These are phyloP conservation scores for Xylariaceae sp. DNA, from an alignment of 2,329 filamentous ascomycete genomes.

Conservation along the genomic window DNA sequence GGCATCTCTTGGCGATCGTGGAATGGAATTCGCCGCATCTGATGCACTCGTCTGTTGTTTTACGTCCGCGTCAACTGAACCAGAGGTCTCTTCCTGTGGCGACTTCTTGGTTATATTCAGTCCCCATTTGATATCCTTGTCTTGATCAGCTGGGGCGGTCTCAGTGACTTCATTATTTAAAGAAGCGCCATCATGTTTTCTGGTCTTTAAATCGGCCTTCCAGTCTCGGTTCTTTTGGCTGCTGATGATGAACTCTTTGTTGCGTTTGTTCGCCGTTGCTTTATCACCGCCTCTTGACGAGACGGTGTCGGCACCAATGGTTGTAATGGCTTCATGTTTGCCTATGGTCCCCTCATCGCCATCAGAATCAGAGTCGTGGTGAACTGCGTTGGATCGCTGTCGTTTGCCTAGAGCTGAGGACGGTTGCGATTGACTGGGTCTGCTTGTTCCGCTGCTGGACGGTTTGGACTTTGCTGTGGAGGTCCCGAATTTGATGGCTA, in stretches of 20 bases:
- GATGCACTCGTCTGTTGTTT: background rate
- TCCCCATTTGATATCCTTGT: constrained; percentile 37
- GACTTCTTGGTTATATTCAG: constrained; percentile 33
- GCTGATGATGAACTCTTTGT: constrained; percentile 26
- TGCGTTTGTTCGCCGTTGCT: constrained; percentile 15
- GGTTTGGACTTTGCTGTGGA: constrained; percentile 28
- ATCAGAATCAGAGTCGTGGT: constrained; percentile 41
- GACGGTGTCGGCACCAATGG: constrained; percentile 29
- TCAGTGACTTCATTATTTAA: constrained; percentile 16
- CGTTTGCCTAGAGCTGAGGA: constrained; percentile 47
- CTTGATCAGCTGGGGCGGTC: constrained; percentile 30
- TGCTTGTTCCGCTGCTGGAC: constrained; percentile 29
- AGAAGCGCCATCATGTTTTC: constrained; percentile 14
- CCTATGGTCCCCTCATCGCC: constrained; percentile 31
- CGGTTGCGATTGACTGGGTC: constrained; percentile 29
- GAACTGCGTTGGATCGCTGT: constrained; percentile 39
- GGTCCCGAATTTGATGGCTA: constrained; percentile 46
- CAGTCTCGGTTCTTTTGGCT: constrained; percentile 34
- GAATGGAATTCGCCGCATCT: constrained; percentile 18
- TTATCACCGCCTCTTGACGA: constrained; percentile 16
- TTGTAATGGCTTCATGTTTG: constrained; percentile 32
- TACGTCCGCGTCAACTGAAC: constrained; percentile 14
- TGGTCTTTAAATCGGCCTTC: constrained; percentile 30
- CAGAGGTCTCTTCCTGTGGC: constrained; percentile 7
- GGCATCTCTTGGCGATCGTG: constrained; percentile 18